Conservation (phyloP, 2,329 filamentous ascomycete genomes). For the Neonectria hederae region DNA sequence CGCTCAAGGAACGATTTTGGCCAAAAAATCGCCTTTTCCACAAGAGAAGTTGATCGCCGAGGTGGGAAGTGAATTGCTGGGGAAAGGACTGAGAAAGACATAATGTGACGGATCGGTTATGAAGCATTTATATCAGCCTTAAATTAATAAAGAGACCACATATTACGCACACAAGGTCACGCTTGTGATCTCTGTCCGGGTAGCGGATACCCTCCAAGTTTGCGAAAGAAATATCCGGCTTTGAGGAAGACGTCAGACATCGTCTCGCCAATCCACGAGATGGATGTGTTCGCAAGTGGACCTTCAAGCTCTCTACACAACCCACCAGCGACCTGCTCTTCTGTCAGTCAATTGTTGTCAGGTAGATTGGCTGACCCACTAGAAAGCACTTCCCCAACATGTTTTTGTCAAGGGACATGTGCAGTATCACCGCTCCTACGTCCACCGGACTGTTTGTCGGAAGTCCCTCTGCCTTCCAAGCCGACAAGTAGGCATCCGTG, state of each 20-base stretch:
- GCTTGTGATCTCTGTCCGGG: not conserved
- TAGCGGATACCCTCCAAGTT: constrained; percentile 17
- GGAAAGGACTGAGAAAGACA: constrained; percentile 57
- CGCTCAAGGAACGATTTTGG: constrained; percentile 70
- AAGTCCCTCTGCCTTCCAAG: constrained; percentile 19
- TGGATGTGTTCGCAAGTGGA: not conserved
- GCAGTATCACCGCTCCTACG: constrained; percentile 13
- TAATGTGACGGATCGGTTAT: constrained; percentile 19
- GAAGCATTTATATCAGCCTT: not conserved
- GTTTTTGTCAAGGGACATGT: constrained; percentile 18
- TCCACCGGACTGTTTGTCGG: constrained; percentile 13
- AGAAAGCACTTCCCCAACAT: constrained; percentile 18
- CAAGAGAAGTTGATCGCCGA: constrained; percentile 66
- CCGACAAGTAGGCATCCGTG: constrained; percentile 4
- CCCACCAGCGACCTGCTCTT: constrained; percentile 7
- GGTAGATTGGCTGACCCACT: not conserved
- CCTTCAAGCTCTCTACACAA: constrained; percentile 16
- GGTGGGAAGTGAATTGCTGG: constrained; percentile 62
- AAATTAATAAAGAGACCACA: not conserved
- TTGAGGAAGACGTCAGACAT: constrained; percentile 7
- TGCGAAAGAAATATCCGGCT: constrained; percentile 16
- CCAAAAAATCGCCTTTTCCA: constrained; percentile 66
- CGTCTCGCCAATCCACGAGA: constrained; percentile 13
- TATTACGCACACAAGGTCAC: not conserved
- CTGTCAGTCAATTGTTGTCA: not conserved